Conservation (phyloP, 176 grass and related monocot species). For the Rhipidocladum racemiflorum region DNA sequence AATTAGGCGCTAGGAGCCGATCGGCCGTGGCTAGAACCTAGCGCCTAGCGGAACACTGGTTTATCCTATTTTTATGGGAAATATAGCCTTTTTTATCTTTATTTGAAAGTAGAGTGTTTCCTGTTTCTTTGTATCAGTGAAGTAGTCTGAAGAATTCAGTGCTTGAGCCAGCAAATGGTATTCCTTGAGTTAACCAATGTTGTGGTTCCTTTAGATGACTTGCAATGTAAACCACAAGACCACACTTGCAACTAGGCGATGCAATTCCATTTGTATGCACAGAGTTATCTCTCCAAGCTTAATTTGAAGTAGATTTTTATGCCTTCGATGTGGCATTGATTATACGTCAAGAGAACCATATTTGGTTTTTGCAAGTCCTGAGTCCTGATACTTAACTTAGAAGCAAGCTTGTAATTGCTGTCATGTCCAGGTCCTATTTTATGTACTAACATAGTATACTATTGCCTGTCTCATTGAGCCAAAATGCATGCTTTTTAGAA, state of each 20-base stretch:
- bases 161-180: not conserved
- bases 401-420: not conserved
- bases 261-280: constrained; percentile 2
- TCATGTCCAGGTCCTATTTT: not conserved
- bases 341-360: not conserved
- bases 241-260: not conserved
- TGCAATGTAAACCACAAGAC: not conserved
- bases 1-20: no score
- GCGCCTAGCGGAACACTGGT: no score
- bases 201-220: not conserved
- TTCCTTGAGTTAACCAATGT: not conserved
- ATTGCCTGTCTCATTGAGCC: constrained; percentile 63
- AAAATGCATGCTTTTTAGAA: constrained; percentile 55
- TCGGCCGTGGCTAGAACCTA: no score
- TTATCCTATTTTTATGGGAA: not conserved
- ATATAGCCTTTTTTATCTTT: not conserved
- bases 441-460: constrained; percentile 20
- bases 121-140: not conserved
- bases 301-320: not conserved
- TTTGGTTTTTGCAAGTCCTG: not conserved
- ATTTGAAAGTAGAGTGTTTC: not conserved
- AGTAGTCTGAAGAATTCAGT: not conserved
- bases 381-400: not conserved
- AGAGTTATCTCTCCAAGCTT: constrained; percentile 5
- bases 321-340: not conserved